Conservation (phyloP, 2,329 filamentous ascomycete genomes). For the Alternaria sp. region DNA sequence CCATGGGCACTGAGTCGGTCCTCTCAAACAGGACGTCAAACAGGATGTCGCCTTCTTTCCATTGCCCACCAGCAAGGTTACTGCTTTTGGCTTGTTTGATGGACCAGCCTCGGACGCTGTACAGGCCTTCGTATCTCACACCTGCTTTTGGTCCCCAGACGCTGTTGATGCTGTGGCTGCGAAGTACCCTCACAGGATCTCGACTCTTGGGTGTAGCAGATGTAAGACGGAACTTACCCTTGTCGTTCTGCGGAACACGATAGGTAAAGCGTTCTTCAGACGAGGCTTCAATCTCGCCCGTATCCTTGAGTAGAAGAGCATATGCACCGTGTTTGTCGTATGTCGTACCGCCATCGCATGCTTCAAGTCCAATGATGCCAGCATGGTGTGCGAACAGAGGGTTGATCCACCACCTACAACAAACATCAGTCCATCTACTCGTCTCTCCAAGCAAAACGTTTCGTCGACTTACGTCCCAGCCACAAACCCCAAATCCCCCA, state of each 20-base stretch:
- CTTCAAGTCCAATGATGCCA: constrained; percentile 55
- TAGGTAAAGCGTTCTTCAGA: constrained; percentile 51
- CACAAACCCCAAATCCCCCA: constrained; percentile 54
- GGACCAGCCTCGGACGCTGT: constrained; percentile 50
- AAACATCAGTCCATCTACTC: constrained; percentile 8
- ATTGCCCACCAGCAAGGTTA: constrained; percentile 18
- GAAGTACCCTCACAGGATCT: constrained; percentile 53
- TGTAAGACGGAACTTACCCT: constrained; percentile 54
- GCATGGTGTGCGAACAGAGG: constrained; percentile 55
- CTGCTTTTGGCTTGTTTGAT: constrained; percentile 37
- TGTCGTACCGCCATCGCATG: constrained; percentile 52
- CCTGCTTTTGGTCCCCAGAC: constrained; percentile 56
- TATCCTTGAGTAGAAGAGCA: constrained; percentile 52
- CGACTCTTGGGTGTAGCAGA: constrained; percentile 50
- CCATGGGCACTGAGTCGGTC: constrained; percentile 43
- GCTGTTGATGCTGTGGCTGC: constrained; percentile 53
- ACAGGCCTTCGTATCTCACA: constrained; percentile 57
- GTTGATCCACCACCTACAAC: constrained; percentile 58
- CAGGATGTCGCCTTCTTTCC: constrained; percentile 36
- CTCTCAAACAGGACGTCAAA: constrained; percentile 52
- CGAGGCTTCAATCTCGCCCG: constrained; percentile 47
- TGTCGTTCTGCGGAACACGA: constrained; percentile 48
- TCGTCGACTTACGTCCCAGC: constrained; percentile 52
- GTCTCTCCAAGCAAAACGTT: not conserved
- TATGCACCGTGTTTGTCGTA: constrained; percentile 53